Base-by-base conservation (phyloP, 1,139 yeast species). In the Yamadazyma trypodendri region DNA sequence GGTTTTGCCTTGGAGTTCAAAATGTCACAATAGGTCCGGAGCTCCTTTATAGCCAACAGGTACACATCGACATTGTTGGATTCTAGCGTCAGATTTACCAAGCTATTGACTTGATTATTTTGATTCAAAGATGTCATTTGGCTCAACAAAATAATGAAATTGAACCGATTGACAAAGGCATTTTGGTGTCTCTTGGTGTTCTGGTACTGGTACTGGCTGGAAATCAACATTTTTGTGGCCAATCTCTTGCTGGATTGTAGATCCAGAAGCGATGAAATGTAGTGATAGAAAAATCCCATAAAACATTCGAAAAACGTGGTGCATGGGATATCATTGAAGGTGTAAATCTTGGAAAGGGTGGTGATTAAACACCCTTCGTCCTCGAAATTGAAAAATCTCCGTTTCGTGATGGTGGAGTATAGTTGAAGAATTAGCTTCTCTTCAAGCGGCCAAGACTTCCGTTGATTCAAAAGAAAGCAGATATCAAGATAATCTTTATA, bases 91-190 rank as follows among this genome's bases (percentile, higher is more conserved):
- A 55, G 60, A 7, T 35, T 42, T 6, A 66, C 35, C 36, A 70
- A 50, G 37, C 56, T 63, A 10, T 40, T 36, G 3, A 67, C 44
- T 40, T 63, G 72, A 28, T 49, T 54, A 14, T 54, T 57, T 31
- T 68, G 57, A 40, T 67, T 69, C 14, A 65, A 52, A 7, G 55
- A 58, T 1, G 73, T 63, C 2, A 68, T 36, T 43, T 65, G 74
- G 7, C 56, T 45, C 22, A 70, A 51, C 15, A 71, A 42, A 7
- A 65, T 44, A 3, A 68, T 51, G 33, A 68, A 62, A 42, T 71
- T 71, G 28, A 68, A 46, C 32, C 76, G 46, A 43, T 71, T 71
- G 17, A 60, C 45, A 39, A 63, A 69, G 56, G 66, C 68, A 4
- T 55, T 55, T 31, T 49, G 60, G 34, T 61, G 60, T 5, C 48